Percentiles rank a stretch among this genome's conserved stretches.
These are phyloP conservation scores for Pichia sp. DNA, from an alignment of 1,139 yeast genomes.

Conservation along the genomic window DNA sequence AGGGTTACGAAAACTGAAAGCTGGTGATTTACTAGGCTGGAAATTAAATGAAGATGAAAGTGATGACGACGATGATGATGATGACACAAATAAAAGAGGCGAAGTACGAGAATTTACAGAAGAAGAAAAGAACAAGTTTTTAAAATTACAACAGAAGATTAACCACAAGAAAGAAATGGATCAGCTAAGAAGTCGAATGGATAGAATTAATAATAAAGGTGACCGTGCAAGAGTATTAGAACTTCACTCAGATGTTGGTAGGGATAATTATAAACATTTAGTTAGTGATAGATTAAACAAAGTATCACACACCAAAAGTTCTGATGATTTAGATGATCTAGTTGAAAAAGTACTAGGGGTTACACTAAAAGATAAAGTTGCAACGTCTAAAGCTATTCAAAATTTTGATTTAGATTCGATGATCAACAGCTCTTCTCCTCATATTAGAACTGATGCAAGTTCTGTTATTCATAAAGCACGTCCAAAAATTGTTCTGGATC, in stretches of 20 bases:
- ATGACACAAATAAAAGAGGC: constrained; percentile 4
- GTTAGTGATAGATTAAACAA: constrained; percentile 12
- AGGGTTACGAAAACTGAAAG: constrained; percentile 6
- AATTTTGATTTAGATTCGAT: constrained; percentile 9
- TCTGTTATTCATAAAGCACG: neutral
- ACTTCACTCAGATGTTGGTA: constrained; percentile 14
- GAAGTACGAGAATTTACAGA: constrained; percentile 18
- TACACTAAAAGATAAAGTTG: constrained; percentile 1
- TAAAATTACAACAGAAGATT: constrained; percentile 18
- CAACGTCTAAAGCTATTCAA: neutral
- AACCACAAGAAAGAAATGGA: constrained; percentile 15
- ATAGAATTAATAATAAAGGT: constrained; percentile 12
- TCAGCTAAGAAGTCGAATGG: constrained; percentile 14
- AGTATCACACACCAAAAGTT: constrained; percentile 6
- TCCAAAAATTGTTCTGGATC: neutral
- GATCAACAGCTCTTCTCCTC: neutral
- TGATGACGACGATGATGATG: constrained; percentile 2
- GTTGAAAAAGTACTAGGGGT: constrained; percentile 16
- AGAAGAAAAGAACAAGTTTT: constrained; percentile 20
- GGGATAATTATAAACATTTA: constrained; percentile 17
- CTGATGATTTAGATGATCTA: constrained; percentile 19
- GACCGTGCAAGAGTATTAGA: constrained; percentile 16
- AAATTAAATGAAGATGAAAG: neutral
- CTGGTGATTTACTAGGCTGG: constrained; percentile 5
- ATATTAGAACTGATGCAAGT: neutral